phyloP scores from a whole-genome alignment of 1,284 basidiomycete genomes.

The Exobasidium rhododendri region DNA sequence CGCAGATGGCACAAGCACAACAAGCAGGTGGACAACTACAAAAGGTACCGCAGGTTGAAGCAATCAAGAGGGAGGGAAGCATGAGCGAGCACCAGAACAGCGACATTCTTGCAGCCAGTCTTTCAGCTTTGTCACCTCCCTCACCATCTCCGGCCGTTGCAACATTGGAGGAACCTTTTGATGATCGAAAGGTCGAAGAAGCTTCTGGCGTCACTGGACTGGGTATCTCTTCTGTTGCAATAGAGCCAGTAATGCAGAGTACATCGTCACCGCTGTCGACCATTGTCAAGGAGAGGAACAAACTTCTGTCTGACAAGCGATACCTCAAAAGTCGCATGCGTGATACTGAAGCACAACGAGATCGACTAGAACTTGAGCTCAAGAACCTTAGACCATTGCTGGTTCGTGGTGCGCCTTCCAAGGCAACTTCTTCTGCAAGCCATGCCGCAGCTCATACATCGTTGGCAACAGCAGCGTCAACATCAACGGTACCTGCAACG shows the following conservation, averaged over 20 bases:
- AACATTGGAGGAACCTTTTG: conserved; percentile 9
- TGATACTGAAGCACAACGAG: conserved; percentile 49
- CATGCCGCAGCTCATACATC: neutral
- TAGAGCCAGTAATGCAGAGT: conserved; percentile 23
- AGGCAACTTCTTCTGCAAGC: too few relatives aligned
- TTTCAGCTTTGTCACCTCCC: neutral
- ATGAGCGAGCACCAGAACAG: neutral
- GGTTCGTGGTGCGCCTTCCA: conserved; percentile 29
- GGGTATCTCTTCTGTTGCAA: conserved; percentile 13
- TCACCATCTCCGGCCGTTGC: neutral
- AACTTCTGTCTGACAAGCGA: conserved; percentile 49
- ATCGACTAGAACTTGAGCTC: conserved; percentile 50
- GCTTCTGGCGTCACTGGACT: conserved; percentile 5
- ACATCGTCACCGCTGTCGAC: conserved; percentile 28
- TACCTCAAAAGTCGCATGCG: conserved; percentile 45
- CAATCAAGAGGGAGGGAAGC: neutral
- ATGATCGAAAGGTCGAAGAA: conserved; percentile 1
- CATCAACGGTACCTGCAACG: neutral
- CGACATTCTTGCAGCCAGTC: neutral
- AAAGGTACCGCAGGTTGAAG: neutral
- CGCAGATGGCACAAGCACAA: conserved; percentile 6
- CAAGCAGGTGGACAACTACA: neutral
- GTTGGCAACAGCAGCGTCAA: neutral
- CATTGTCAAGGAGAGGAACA: conserved; percentile 46
- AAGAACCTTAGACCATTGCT: conserved; percentile 42